Evolutionary conservation across 1,139 yeast species (phyloP), one percentile per base, ranked within the genome.

Genomic region (Candida buenavistaensis): DNA sequence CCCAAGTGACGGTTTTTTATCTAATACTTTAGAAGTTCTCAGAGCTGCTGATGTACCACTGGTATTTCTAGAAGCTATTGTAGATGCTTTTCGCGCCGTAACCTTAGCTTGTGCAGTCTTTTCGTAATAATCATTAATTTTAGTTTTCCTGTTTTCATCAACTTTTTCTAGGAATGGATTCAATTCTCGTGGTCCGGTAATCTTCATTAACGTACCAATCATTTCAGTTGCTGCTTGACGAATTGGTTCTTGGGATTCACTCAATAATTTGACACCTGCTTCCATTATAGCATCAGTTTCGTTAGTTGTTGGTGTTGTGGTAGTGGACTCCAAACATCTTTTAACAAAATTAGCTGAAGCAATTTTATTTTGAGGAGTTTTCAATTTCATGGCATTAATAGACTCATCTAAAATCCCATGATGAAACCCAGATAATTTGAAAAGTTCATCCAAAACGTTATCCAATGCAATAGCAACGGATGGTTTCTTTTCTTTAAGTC

Each of bases 401-500:
- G 81, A 66, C 3, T 81, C 83, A 12, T 80, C 86, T 28, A 86
- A 58, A 11, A 88, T 62, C 11, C 36, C 28, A 33, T 80, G 89
- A 14, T 70, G 59, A 25, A 79, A 65, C 1, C 79, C 66, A 4
- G 83, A 66, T 32, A 61, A 52, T 16, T 42, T 38, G 49, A 80
- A 85, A 6, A 85, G 68, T 0, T 86, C 75, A 56, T 82, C 87
- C 39, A 89, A 65, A 1, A 92, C 82, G 29, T 58, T 62, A 15
- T 70, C 67, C 20, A 92, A 65, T 1, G 95, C 84, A 22, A 80
- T 88, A 2, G 86, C 68, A 1, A 88, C 94, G 2, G 82, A 65
- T 10, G 78, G 82, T 52, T 92, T 92, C 64, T 86, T 88, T 56
- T 92, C 98, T 53, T 89, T 90, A 10, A 88, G 78, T 48, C 97